These are phyloP conservation scores for Euclidium syriacum DNA, from an alignment of 345 rosid genomes.

Conservation along the genomic window DNA sequence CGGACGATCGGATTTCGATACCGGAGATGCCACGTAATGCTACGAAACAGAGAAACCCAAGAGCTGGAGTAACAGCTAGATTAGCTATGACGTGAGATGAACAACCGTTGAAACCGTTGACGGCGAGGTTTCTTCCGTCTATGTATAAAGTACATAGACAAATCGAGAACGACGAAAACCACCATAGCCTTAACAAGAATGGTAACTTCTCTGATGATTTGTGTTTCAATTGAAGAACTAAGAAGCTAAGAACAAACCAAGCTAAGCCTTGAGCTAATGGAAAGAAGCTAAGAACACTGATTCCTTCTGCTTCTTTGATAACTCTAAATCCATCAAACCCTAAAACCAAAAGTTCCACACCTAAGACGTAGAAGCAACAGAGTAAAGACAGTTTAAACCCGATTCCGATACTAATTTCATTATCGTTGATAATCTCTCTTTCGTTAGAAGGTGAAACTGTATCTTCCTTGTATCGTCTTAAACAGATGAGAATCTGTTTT, in stretches of 20 bases:
- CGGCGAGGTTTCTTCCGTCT: constrained; percentile 59
- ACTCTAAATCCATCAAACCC: constrained; percentile 68
- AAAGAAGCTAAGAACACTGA: constrained; percentile 43
- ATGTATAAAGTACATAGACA: constrained; percentile 64
- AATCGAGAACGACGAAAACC: constrained; percentile 67
- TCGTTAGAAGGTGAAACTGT: constrained; percentile 44
- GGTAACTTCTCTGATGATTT: constrained; percentile 74
- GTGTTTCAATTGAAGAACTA: constrained; percentile 72
- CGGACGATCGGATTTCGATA: constrained; percentile 56
- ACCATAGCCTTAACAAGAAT: constrained; percentile 75
- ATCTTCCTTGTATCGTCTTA: constrained; percentile 71
- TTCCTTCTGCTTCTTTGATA: constrained; percentile 45
- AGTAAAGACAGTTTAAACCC: constrained; percentile 58
- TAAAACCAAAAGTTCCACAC: constrained; percentile 61
- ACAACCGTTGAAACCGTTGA: constrained; percentile 48
- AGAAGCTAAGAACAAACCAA: constrained; percentile 77
- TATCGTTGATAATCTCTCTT: constrained; percentile 43
- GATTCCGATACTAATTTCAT: constrained; percentile 42
- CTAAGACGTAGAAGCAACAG: constrained; percentile 73
- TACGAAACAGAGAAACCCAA: constrained; percentile 73
- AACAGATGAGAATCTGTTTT: constrained; percentile 57
- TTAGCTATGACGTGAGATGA: constrained; percentile 68
- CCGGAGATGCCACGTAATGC: constrained; percentile 73
- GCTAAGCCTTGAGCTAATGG: constrained; percentile 75
- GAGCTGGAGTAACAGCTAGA: constrained; percentile 77